Conservation (phyloP, 139 green algal species). For the Chlorella sp. region DNA sequence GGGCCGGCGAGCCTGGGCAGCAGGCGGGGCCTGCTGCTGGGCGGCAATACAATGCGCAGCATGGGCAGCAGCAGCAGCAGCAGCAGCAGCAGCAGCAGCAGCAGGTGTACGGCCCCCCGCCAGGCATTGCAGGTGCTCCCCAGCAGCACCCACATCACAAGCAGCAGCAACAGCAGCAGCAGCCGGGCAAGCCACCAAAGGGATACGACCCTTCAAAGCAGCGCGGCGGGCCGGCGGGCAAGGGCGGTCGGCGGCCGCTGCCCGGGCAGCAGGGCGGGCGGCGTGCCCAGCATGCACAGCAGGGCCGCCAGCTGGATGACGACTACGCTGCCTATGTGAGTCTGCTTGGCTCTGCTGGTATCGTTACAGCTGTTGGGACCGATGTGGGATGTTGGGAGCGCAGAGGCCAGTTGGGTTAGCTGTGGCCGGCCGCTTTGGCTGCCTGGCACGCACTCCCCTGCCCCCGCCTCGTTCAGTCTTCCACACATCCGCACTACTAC, state of each 20-base stretch:
- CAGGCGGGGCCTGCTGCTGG: no score
- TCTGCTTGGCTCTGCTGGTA: no score
- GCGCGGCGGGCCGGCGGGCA: no score
- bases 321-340: conserved; percentile 6
- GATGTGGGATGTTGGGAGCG: no score
- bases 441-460: no score
- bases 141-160: neutral
- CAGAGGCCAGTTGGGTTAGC: no score
- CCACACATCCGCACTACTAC: no score
- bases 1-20: no score
- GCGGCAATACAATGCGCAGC: no score
- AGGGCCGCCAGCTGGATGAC: conserved; percentile 9
- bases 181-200: neutral
- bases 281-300: neutral
- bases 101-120: neutral
- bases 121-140: neutral
- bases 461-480: no score
- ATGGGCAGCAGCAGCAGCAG: conserved; percentile 4
- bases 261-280: neutral
- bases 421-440: no score
- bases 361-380: no score
- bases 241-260: neutral
- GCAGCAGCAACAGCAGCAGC: neutral
- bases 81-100: neutral
- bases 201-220: neutral